Percentiles rank a stretch among this genome's conserved stretches.
These are phyloP conservation scores for Colletotrichum musicola DNA, from an alignment of 2,329 filamentous ascomycete species.

Conservation along the genomic window DNA sequence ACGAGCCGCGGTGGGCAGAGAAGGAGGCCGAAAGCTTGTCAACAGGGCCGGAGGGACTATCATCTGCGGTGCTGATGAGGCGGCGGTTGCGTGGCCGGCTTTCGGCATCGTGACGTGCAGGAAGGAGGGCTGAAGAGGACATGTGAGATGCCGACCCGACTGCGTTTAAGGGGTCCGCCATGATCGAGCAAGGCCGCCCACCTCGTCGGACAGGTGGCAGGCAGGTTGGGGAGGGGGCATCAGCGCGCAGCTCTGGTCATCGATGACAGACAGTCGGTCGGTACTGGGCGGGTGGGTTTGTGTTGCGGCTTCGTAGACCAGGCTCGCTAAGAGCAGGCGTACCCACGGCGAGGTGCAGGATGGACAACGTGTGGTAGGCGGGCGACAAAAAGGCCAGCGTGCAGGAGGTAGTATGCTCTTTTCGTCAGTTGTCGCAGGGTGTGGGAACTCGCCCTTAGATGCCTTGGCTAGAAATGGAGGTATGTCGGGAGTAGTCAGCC, in stretches of 20 bases:
- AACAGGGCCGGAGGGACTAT: slow-evolving; percentile 49
- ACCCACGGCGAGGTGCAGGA: background rate
- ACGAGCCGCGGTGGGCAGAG: slow-evolving; percentile 50
- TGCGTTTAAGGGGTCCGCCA: slow-evolving; percentile 42
- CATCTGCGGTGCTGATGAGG: slow-evolving; percentile 49
- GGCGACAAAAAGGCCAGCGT: background rate
- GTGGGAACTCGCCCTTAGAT: slow-evolving; percentile 9
- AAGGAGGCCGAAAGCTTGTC: slow-evolving; percentile 37
- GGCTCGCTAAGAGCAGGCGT: background rate
- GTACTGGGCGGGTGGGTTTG: background rate
- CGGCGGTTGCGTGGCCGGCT: slow-evolving; percentile 66
- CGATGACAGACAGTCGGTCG: slow-evolving; percentile 19
- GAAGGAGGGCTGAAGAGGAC: slow-evolving; percentile 60
- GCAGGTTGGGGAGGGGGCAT: slow-evolving; percentile 35
- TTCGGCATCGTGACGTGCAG: slow-evolving; percentile 57
- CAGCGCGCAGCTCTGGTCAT: slow-evolving; percentile 36
- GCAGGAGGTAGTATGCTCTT: slow-evolving; percentile 10
- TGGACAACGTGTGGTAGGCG: background rate
- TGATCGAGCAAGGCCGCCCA: slow-evolving; percentile 35
- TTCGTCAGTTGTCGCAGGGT: slow-evolving; percentile 8
- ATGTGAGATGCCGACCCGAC: slow-evolving; percentile 51
- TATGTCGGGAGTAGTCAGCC: background rate
- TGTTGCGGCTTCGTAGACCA: slow-evolving; percentile 2
- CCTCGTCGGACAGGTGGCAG: slow-evolving; percentile 36
- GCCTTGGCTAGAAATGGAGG: slow-evolving; percentile 1